Conservation (phyloP, 2,329 filamentous ascomycete species). For the Calonectria pseudoreteaudii region DNA sequence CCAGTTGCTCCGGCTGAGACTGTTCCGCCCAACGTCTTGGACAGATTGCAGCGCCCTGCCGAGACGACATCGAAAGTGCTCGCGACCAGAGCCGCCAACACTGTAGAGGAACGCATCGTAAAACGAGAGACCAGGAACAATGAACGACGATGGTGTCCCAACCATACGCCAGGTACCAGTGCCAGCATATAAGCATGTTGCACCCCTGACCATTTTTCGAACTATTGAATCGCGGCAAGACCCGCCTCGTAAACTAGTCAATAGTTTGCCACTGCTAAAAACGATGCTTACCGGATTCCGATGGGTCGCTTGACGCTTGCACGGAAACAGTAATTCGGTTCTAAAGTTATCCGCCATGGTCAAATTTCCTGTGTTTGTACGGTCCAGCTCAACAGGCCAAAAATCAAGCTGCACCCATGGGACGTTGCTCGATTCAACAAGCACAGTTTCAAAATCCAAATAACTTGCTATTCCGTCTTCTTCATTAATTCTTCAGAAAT, state of each 20-base stretch:
- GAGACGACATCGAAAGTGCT: constrained; percentile 3
- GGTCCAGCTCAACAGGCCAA: neutral
- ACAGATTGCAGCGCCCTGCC: constrained; percentile 30
- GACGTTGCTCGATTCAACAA: neutral
- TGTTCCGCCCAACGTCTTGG: neutral
- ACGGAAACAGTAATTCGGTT: neutral
- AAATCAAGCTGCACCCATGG: neutral
- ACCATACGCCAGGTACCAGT: neutral
- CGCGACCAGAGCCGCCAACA: constrained; percentile 24
- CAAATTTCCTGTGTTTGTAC: neutral
- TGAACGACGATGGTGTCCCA: neutral
- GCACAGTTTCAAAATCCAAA: neutral
- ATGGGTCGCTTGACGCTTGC: neutral
- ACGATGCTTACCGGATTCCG: neutral
- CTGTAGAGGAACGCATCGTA: constrained; percentile 30
- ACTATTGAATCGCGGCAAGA: constrained; percentile 1
- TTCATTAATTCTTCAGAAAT: neutral
- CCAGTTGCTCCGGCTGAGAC: neutral
- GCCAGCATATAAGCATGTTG: neutral
- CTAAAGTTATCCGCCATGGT: neutral
- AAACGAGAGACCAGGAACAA: constrained; percentile 4
- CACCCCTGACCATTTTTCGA: neutral
- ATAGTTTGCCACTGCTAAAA: neutral
- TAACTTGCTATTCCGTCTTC: neutral
- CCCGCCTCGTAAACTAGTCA: neutral